Conservation (phyloP, 73 alveolate genomes). For the Paramecium biaurelia region DNA sequence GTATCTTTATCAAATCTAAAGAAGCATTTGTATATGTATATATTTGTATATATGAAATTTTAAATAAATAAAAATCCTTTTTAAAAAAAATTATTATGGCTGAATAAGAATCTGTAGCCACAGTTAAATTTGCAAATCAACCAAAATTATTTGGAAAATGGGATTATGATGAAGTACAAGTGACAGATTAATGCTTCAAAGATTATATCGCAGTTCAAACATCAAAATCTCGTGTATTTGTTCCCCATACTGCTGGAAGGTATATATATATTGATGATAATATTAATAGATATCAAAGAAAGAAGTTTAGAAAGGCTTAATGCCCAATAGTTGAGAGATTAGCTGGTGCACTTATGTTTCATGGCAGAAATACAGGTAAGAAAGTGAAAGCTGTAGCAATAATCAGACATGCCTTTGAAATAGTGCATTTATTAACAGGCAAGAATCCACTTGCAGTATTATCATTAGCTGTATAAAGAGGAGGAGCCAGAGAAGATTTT, state of each 20-base stretch:
- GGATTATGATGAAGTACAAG: constrained; percentile 84
- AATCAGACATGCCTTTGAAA: constrained; percentile 97
- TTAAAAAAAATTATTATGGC: constrained; percentile 47
- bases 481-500: constrained; percentile 99
- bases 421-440: constrained; percentile 94
- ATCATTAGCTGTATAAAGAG: constrained; percentile 95
- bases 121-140: constrained; percentile 54
- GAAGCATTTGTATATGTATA: background rate
- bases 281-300: constrained; percentile 82
- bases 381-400: constrained; percentile 97
- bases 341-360: constrained; percentile 94
- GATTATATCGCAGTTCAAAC: constrained; percentile 86
- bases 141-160: constrained; percentile 93
- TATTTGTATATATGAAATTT: background rate
- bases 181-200: constrained; percentile 81
- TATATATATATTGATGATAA: background rate
- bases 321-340: constrained; percentile 99
- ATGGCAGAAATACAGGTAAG: constrained; percentile 99
- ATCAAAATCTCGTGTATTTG: constrained; percentile 79
- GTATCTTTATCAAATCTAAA: background rate
- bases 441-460: constrained; percentile 97
- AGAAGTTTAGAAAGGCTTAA: constrained; percentile 97
- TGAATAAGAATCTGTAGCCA: constrained; percentile 23
- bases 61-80: constrained; percentile 22
- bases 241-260: constrained; percentile 99